Evolutionary conservation across 306 rosid genomes (phyloP), one percentile per base, ranked within the genome.

Genomic region (Begonia peltatifolia): DNA sequence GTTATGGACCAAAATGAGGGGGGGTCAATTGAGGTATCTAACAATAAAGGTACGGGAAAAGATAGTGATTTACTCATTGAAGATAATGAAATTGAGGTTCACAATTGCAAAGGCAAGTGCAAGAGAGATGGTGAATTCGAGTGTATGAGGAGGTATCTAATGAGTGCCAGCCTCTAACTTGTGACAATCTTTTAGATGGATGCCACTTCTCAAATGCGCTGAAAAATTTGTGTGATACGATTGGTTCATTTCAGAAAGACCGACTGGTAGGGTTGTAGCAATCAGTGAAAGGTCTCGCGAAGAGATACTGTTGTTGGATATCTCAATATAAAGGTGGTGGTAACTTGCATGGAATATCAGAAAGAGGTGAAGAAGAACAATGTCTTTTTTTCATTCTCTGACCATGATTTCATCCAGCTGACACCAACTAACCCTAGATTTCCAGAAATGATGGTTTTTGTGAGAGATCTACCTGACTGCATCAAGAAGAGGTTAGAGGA

Each of bases 1-100:
- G 35, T 65, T 59, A 52, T 90, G 97, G 95, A 69, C 82, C 38
- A 76, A 63, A 79, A 85, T 83, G 86, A 90, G 86, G 67, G 86
- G 67, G 94, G 94, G 55, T 46, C 79, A 38, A 77, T 58, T 9
- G 80, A 62, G 47, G 49, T 47, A 42, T 42, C 55, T 54, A 74
- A 60, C 67, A 71, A 55, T 67, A 55, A 73, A 41, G 74, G 70
- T 36, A 54, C 58, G 14, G 64, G 41, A 30, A 84, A 80, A 60
- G 73, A 64, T 68, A 16, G 42, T 64, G 69, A 66, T 57, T 42
- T 55, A n/a, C 62, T 25, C 12, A 61, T 50, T 6, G 84, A 78
- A 71, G 74, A 62, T 68, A 59, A 47, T 56, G 73, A 65, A 38
- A 54, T 53, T 64, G 59, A 66, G 23, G 46, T 55, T 55, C 63